These are phyloP conservation scores for Immersiella caudata DNA, from an alignment of 495 filamentous ascomycete genomes.

Conservation along the genomic window DNA sequence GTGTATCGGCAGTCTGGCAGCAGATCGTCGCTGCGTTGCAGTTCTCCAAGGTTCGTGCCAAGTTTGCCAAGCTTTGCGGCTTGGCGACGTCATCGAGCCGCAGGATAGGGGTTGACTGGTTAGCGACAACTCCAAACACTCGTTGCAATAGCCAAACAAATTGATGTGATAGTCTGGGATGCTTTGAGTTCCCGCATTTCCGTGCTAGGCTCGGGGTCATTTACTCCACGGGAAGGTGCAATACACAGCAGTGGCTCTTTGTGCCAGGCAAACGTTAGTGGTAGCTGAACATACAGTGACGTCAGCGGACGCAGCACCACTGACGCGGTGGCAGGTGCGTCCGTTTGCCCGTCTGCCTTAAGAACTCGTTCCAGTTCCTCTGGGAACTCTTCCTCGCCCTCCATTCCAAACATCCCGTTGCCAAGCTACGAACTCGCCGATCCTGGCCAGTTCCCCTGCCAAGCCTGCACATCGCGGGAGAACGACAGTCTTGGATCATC, in stretches of 20 bases:
- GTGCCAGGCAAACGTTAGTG: neutral
- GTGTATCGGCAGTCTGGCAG: neutral
- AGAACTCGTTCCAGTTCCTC: neutral
- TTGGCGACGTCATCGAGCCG: conserved; percentile 12
- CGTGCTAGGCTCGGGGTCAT: neutral
- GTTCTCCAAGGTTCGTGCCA: neutral
- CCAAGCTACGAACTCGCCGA: neutral
- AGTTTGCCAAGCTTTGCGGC: conserved; percentile 16
- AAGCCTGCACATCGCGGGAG: neutral
- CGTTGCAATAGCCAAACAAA: neutral
- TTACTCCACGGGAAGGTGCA: neutral
- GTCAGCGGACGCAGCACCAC: neutral
- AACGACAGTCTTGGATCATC: neutral
- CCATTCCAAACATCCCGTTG: neutral
- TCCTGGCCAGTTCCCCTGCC: neutral
- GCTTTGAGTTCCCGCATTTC: neutral
- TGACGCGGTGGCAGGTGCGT: neutral
- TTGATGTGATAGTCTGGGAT: neutral
- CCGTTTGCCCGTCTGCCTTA: neutral
- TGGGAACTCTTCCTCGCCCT: neutral
- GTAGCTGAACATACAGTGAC: neutral
- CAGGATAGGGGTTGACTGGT: neutral
- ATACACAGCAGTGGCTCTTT: neutral
- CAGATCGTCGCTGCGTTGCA: neutral
- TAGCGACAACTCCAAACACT: neutral